Evolutionary conservation across 106 monocot species (phyloP).

Genomic region (Hemerocallis citrina): DNA sequence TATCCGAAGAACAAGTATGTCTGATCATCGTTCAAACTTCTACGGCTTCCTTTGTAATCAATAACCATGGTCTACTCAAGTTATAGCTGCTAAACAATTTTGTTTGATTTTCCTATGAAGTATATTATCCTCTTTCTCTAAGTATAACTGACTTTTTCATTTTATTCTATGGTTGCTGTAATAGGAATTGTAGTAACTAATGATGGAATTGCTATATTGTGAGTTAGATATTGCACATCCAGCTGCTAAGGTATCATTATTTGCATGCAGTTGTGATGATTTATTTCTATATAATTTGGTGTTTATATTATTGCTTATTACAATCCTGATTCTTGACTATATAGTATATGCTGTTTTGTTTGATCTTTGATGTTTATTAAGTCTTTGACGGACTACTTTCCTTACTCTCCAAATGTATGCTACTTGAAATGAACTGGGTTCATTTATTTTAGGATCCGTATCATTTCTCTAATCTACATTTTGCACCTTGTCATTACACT

Average conservation of each 20-base stretch:
- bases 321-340: too few relatives aligned
- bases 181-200: conserved; percentile 79
- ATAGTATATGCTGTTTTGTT: too few relatives aligned
- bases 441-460: not conserved
- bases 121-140: too few relatives aligned
- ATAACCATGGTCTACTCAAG: not conserved
- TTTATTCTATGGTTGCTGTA: not conserved
- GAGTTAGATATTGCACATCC: conserved; percentile 83
- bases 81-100: not conserved
- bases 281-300: not conserved
- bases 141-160: too few relatives aligned
- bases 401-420: not conserved
- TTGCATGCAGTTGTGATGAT: too few relatives aligned
- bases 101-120: not conserved
- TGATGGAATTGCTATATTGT: conserved; percentile 74
- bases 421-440: not conserved
- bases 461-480: not conserved
- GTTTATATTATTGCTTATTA: conserved; percentile 9
- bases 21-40: not conserved
- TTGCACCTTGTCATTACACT: not conserved
- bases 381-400: not conserved
- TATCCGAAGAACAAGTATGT: too few relatives aligned
- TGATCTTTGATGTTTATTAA: not conserved
- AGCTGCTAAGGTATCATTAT: conserved; percentile 57
- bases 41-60: not conserved